Base-by-base conservation (phyloP, 169 alveolate species). In the Eimeria tenella region DNA sequence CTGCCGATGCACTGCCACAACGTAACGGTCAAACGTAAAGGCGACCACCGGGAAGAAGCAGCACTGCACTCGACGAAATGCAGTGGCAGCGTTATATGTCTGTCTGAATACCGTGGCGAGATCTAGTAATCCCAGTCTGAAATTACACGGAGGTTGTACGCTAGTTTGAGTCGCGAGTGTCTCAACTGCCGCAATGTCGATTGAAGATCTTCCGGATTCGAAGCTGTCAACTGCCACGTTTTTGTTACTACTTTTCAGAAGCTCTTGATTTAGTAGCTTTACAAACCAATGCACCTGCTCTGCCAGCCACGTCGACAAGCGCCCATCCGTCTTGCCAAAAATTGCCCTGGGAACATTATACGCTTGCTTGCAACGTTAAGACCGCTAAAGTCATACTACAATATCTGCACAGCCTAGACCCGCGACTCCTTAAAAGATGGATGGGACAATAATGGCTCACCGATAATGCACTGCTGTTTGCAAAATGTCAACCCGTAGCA, bases 251-350 rank as follows among this genome's bases (percentile, higher is more conserved):
- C 90, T 56, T 19, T 11, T 52, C 90, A 60, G 77, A 21, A 83
- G 90, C 52, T 83, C 90, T 4, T 83, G 65, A 4, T 60, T 55
- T 11, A 60, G 49, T 23, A 83, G 49, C 10, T 58, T 83, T 23
- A 83, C 90, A 83, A 83, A 83, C 90, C 90, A 83, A 58, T 83
- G 90, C 79, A 83, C 90, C 75, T 83, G 90, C 60, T 83, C 90
- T 25, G 79, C 63, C 60, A 83, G 90, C 90, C 90, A 83, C 4
- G 90, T 75, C 60, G 90, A 83, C 63, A 83, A 83, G 10, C 49
- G 90, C 21, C 77, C 77, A 23, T 83, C 90, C 62, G 90, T 83
- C 62, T 53, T 23, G n/a, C 90, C 90, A 58, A 83, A 83, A 17
- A 83, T 83, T 58, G 90, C 90, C 90, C 90, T 83, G 60, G n/a